Evolutionary conservation across 192 early-diverging fungal genomes (phyloP).

Genomic region (Haplosporangium gracile): DNA sequence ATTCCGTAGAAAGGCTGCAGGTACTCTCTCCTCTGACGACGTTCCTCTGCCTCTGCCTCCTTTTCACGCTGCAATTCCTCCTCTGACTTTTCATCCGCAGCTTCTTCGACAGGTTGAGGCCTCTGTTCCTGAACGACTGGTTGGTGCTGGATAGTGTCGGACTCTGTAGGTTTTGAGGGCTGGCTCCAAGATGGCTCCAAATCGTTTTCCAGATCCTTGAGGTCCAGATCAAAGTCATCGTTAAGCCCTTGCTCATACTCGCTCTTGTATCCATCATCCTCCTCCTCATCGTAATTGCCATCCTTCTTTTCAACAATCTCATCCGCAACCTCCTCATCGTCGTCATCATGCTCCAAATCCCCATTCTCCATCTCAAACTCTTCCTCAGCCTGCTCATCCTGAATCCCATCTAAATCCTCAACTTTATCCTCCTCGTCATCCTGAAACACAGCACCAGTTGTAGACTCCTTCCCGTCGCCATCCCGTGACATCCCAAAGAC

Average conservation of each 20-base stretch:
- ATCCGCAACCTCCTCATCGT: background rate
- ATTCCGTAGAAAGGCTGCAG: slow-evolving; percentile 38
- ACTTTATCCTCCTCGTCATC: slow-evolving; percentile 7
- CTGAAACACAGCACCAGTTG: background rate
- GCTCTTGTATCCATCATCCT: background rate
- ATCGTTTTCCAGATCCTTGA: slow-evolving; percentile 21
- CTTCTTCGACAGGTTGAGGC: too few relatives aligned
- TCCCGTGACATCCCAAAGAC: slow-evolving; percentile 59
- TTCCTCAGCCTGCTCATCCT: background rate
- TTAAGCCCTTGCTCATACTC: slow-evolving; percentile 8
- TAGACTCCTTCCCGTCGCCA: background rate
- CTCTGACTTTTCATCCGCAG: slow-evolving; percentile 16
- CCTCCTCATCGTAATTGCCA: background rate
- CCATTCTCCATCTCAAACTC: background rate
- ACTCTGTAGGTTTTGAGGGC: background rate
- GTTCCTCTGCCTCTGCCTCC: slow-evolving; percentile 26
- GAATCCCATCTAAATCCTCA: slow-evolving; percentile 11
- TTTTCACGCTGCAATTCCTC: slow-evolving; percentile 27
- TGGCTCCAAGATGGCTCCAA: slow-evolving; percentile 7
- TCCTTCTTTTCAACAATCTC: background rate
- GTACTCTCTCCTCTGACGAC: slow-evolving; percentile 17
- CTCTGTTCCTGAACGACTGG: background rate
- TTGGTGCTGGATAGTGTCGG: background rate
- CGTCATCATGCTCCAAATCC: slow-evolving; percentile 3
- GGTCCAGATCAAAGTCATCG: slow-evolving; percentile 34